A percentile compares a stretch with the other conserved stretches of the same genome.
These are phyloP conservation scores for Penicillium sumatraense DNA, from an alignment of 2,329 filamentous ascomycete genomes.

Conservation along the genomic window DNA sequence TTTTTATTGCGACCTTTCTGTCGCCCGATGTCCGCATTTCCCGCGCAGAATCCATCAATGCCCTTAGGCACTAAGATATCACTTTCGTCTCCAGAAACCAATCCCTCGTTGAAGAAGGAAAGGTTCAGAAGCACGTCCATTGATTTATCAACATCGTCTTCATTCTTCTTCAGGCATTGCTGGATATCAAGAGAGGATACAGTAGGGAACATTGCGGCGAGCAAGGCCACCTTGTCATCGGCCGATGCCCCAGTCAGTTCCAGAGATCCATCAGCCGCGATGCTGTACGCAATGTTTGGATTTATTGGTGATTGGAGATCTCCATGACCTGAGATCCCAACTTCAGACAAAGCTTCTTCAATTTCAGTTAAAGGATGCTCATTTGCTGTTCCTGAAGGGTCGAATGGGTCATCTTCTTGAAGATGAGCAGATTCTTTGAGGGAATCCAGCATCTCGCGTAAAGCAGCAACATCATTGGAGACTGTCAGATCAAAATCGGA, in stretches of 20 bases:
- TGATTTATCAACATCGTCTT: conserved; percentile 69
- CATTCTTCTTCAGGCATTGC: conserved; percentile 69
- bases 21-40: conserved; percentile 47
- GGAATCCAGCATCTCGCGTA: conserved; percentile 64
- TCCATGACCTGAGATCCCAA: conserved; percentile 6
- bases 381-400: conserved; percentile 72
- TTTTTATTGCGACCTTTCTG: conserved; percentile 49
- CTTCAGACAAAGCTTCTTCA: conserved; percentile 31
- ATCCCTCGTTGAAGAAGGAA: conserved; percentile 73
- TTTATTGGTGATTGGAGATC: conserved; percentile 27
- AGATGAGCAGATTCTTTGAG: conserved; percentile 75
- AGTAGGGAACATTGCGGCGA: conserved; percentile 73
- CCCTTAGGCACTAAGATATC: conserved; percentile 63
- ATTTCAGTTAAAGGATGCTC: conserved; percentile 29
- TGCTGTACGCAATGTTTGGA: conserved; percentile 29
- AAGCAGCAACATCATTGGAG: conserved; percentile 56
- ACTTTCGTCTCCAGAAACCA: conserved; percentile 54
- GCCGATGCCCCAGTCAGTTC: conserved; percentile 38
- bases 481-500: conserved; percentile 71
- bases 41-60: conserved; percentile 77
- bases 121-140: conserved; percentile 82
- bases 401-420: conserved; percentile 68
- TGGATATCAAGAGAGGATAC: conserved; percentile 69
- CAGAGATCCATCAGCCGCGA: conserved; percentile 34
- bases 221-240: conserved; percentile 65